Base-by-base conservation (phyloP, 352 stramenopile species). In the Globisporangium cederbergense region DNA sequence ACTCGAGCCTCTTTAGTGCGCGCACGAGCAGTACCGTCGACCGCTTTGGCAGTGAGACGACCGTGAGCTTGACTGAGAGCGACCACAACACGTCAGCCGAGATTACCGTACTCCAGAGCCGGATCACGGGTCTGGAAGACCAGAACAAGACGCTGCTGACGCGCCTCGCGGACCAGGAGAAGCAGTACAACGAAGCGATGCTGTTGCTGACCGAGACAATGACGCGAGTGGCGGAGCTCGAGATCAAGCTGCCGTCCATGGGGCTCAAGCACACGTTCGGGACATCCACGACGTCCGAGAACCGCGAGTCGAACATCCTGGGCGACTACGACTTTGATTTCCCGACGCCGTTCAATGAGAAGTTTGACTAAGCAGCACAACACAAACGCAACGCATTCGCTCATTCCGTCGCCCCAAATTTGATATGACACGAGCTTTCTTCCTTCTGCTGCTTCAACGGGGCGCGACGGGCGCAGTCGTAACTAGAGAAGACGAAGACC, bases 171-270 rank as follows among this genome's bases (percentile, higher is more conserved):
- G 79, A 92, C 46, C 84, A 93, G 69, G 82, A 95, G 74, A 90
- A 88, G 50, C 86, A 95, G 66, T 92, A 95, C 73, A 85, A 90
- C 56, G 82, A 95, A 64, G 85, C 83, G 25, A 95, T 93, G 86
- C 71, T 95, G 65, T 65, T 95, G 63, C 73, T 95, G 22, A 92
- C 83, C 10, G 85, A 90, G 58, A 95, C 86, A 43, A 92, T 95
- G 83, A 93, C 86, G 30, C 82, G 86, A 56, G 79, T 95, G 34
- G 84, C 84, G 8, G 82, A 95, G 67, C 86, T 95, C 70, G 86
- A 95, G 70, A 86, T 91, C 32, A 83, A 79, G 49, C 28, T 89
- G 57, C 79, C 83, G 4, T 78, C 64, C 18, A 75, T 81, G 18
- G 74, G 74, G 13, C 65, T 66, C 56, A 87, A 87, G 62, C 74